Conservation (phyloP, 2,329 filamentous ascomycete genomes). For the Ceratocystis papillata region DNA sequence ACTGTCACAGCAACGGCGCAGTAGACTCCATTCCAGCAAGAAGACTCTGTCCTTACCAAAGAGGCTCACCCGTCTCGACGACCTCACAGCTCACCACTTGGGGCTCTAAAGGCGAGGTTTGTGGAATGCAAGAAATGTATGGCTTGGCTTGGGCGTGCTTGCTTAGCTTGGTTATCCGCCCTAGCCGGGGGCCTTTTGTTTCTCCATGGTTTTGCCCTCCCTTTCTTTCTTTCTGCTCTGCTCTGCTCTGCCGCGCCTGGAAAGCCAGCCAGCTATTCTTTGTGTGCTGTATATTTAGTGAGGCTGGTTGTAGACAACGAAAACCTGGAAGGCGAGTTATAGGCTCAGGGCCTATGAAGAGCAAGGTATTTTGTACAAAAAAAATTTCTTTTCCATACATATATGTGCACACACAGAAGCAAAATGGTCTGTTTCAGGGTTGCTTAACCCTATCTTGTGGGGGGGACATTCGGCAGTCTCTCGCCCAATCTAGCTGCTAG, state of each 20-base stretch:
- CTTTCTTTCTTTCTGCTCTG: background rate
- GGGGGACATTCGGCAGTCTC: too few relatives aligned
- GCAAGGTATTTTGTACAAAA: too few relatives aligned
- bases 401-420: too few relatives aligned
- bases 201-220: background rate
- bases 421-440: background rate
- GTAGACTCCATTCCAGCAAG: conserved; percentile 6
- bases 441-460: background rate
- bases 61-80: too few relatives aligned
- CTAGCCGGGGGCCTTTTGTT: background rate
- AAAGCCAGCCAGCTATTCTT: background rate
- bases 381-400: too few relatives aligned
- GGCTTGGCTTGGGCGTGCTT: background rate
- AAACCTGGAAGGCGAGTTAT: too few relatives aligned
- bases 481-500: too few relatives aligned
- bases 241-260: background rate
- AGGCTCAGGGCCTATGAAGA: too few relatives aligned
- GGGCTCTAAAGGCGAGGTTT: too few relatives aligned
- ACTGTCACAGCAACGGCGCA: conserved; percentile 5
- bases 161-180: background rate
- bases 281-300: background rate
- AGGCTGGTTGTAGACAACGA: background rate
- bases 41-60: too few relatives aligned
- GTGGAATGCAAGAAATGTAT: background rate
- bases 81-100: too few relatives aligned